phyloP scores from a whole-genome alignment of 208 protist genomes.

The Crithidia bombi region DNA sequence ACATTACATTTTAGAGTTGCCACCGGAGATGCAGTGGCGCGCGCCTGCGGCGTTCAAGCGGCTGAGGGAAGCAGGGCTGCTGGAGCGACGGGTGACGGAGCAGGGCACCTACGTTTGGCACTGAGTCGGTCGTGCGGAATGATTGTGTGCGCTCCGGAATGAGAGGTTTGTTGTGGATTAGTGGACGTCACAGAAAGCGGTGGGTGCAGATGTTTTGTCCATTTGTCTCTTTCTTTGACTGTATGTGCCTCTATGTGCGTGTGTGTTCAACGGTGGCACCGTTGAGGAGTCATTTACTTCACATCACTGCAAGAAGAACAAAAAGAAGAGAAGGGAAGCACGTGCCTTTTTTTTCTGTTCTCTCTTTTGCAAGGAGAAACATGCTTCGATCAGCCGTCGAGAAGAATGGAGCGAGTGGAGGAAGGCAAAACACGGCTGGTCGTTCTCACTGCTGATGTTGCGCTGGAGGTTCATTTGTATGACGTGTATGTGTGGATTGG shows the following conservation, averaged over 20 bases:
- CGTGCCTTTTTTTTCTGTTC: not conserved
- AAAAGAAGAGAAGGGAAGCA: not conserved
- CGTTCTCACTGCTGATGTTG: too few relatives aligned
- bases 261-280: too few relatives aligned
- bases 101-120: constrained; percentile 78
- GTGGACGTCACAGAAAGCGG: not conserved
- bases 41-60: constrained; percentile 76
- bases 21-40: constrained; percentile 34
- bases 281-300: not conserved
- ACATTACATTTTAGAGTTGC: constrained; percentile 68
- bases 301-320: too few relatives aligned
- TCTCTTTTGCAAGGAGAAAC: too few relatives aligned
- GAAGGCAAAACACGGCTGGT: too few relatives aligned
- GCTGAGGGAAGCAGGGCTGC: constrained; percentile 63
- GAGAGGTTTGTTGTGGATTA: too few relatives aligned
- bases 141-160: not conserved
- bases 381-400: too few relatives aligned
- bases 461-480: too few relatives aligned
- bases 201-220: not conserved
- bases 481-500: too few relatives aligned
- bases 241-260: too few relatives aligned
- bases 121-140: constrained; percentile 8
- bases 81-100: constrained; percentile 55
- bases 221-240: too few relatives aligned
- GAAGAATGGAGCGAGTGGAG: too few relatives aligned